Evolutionary conservation across 2,329 filamentous ascomycete species (phyloP), one percentile per base, ranked within the genome.

Genomic region (Aspergillus pseudoterreus): DNA sequence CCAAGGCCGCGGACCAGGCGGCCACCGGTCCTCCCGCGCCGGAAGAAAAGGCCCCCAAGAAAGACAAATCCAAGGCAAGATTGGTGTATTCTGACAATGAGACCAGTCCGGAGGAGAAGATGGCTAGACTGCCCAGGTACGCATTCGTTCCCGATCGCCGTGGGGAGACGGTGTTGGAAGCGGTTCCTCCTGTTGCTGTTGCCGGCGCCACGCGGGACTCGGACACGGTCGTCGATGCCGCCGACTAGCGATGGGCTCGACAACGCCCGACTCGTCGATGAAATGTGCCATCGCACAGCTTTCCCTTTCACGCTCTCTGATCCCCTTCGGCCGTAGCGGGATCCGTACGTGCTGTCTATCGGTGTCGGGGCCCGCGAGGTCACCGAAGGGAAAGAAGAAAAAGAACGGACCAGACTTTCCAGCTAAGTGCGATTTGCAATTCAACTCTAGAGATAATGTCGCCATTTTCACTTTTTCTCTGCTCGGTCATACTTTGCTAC

Each of bases 101-200:
- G 52, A 76, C 85, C 64, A 94, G 88, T 63, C 88, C 90, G 1
- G 92, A 96, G 75, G 92, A 96, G 79, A 90, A 86, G 73, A 91
- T 95, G 88, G 87, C 90, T 24, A 74, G 77, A 66, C 75, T 94
- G 75, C 78, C 87, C 55, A 85, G 84, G 71, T 96, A 95, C 75
- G 84, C 85, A 62, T 87, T 82, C 69, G 75, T 76, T 64, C 81
- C 80, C 63, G 69, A 74, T 59, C 66, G 62, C 49, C 70, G 66
- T 61, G 61, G 57, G 47, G 65, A 73, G 52, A 73, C 68, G 53
- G 63, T 57, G 39, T 61, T 72, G 49, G 60, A 60, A 54, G 69
- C 70, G 54, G 56, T 67, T 53, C 66, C 66, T 57, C 62, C 60
- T 53, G 62, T 66, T 55, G 58, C 60, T 60, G 65, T 71, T 36